Base-by-base conservation (phyloP, 78 protist species). In the Dictyostelium capitatum region DNA sequence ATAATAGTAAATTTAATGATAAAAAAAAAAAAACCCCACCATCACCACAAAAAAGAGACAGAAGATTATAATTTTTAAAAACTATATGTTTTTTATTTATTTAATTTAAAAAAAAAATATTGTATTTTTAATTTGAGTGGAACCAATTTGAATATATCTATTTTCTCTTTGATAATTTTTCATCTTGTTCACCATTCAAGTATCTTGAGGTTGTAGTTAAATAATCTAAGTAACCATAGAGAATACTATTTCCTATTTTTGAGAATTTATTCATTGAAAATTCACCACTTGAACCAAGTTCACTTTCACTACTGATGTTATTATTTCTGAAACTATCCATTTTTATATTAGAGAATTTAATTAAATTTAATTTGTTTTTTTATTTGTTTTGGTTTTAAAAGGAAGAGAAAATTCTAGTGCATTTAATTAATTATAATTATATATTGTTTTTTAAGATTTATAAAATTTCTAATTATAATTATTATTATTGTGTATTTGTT, bases 251-350 rank as follows among this genome's bases (percentile, higher is more conserved):
- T 25, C 70, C 70, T 14, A 62, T 62, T 37, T 62, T 62, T n/a
- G 70, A 30, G 28, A 62, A 62, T 23, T 62, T 62, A 32, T 62
- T 62, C 43, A 37, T 37, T 1, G 70, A 62, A 62, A 62, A 11
- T 62, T 62, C 70, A 62, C 70, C 70, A 62, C 70, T 62, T 30
- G 70, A 62, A 62, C 70, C 28, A 62, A 62, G 70, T 12, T 9
- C 28, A 62, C 28, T 62, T 25, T 37, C 28, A 62, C 28, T 25
- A 62, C 70, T 62, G 28, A 62, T 37, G 23, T 37, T 62, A 62
- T 62, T 25, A 25, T 62, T 62, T 25, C 70, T 62, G 28, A 62
- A 32, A 6, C 70, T 62, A 62, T 62, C 70, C 70, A 62, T 62
- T 62, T 62, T 62, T 23, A 30, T 59, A 23, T 59, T 23, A 59